Evolutionary conservation across 2,329 filamentous ascomycete species (phyloP).

Genomic region (Botrytis tulipae): DNA sequence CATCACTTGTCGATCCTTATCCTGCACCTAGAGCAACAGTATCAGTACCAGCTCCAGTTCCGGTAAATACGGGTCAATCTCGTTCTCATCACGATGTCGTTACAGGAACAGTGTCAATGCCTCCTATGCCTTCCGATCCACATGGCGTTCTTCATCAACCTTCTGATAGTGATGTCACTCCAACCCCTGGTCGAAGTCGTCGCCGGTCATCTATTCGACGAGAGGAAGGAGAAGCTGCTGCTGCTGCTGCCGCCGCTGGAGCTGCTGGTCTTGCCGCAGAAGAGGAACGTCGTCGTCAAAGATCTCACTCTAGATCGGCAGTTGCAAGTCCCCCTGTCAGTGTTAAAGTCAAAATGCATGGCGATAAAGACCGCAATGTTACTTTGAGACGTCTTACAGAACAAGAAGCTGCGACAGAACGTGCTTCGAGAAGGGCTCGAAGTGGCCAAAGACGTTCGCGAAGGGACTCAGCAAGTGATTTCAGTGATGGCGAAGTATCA

Average conservation of each 20-base stretch:
- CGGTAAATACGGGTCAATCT: constrained; percentile 30
- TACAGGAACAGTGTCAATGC: constrained; percentile 48
- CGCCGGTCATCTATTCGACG: constrained; percentile 49
- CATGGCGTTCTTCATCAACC: constrained; percentile 44
- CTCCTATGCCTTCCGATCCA: constrained; percentile 53
- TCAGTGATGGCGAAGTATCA: constrained; percentile 56
- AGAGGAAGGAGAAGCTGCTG: constrained; percentile 45
- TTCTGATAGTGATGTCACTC: constrained; percentile 25
- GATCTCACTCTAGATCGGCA: constrained; percentile 27
- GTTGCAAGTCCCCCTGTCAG: constrained; percentile 50
- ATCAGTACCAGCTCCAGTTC: constrained; percentile 39
- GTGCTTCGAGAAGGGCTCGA: constrained; percentile 35
- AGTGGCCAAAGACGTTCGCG: constrained; percentile 43
- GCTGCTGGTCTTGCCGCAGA: constrained; percentile 50
- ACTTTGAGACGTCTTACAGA: constrained; percentile 61
- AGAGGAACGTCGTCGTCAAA: constrained; percentile 42
- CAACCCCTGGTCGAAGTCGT: constrained; percentile 39
- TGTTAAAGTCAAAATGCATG: constrained; percentile 59
- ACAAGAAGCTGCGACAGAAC: constrained; percentile 51
- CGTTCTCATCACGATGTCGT: constrained; percentile 43
- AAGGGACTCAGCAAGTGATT: constrained; percentile 53
- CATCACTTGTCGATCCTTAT: constrained; percentile 35
- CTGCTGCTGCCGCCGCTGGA: constrained; percentile 46
- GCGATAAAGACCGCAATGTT: constrained; percentile 59
- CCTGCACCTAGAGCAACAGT: constrained; percentile 42